These are phyloP conservation scores for Lyophyllum shimeji DNA, from an alignment of 768 basidiomycete genomes.

Conservation along the genomic window DNA sequence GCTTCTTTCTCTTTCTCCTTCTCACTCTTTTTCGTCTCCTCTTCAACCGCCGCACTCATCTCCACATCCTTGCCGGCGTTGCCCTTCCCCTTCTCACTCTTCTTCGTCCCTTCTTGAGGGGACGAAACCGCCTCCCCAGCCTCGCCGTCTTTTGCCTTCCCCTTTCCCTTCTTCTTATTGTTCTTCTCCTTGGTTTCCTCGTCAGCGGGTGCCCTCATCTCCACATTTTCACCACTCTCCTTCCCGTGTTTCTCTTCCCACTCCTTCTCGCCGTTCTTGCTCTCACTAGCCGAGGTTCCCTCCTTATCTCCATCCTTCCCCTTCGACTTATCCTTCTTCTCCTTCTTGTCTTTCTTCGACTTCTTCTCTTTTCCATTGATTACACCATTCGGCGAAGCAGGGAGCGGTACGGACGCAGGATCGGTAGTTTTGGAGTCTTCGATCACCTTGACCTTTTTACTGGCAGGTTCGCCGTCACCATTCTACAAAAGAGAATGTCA, in stretches of 20 bases:
- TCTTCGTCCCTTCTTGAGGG: slow-evolving; percentile 11
- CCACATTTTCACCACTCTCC: slow-evolving; percentile 12
- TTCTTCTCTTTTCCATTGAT: slow-evolving; percentile 26
- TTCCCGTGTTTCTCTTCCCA: slow-evolving; percentile 19
- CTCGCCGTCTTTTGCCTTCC: slow-evolving; percentile 11
- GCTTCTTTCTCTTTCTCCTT: slow-evolving; percentile 22
- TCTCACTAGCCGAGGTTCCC: background rate
- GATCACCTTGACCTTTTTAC: slow-evolving; percentile 30
- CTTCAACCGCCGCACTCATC: slow-evolving; percentile 2
- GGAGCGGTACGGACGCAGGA: slow-evolving; percentile 10
- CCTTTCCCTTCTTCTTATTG: slow-evolving; percentile 29
- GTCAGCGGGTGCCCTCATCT: slow-evolving; percentile 13
- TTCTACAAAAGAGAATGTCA: background rate
- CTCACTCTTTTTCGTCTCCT: slow-evolving; percentile 18
- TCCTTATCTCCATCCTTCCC: slow-evolving; percentile 18
- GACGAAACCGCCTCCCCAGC: slow-evolving; percentile 1
- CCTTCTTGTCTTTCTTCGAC: slow-evolving; percentile 30
- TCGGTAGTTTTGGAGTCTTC: slow-evolving; percentile 14
- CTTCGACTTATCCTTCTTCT: slow-evolving; percentile 7
- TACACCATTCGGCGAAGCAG: slow-evolving; percentile 5
- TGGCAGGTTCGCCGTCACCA: slow-evolving; percentile 13
- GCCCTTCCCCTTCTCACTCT: too few species aligned
- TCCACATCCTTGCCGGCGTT: slow-evolving; percentile 24
- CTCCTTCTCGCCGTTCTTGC: slow-evolving; percentile 7
- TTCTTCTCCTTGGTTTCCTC: slow-evolving; percentile 16